Conservation (phyloP, 805 yeast genomes). For the Ogataea ramenticola region DNA sequence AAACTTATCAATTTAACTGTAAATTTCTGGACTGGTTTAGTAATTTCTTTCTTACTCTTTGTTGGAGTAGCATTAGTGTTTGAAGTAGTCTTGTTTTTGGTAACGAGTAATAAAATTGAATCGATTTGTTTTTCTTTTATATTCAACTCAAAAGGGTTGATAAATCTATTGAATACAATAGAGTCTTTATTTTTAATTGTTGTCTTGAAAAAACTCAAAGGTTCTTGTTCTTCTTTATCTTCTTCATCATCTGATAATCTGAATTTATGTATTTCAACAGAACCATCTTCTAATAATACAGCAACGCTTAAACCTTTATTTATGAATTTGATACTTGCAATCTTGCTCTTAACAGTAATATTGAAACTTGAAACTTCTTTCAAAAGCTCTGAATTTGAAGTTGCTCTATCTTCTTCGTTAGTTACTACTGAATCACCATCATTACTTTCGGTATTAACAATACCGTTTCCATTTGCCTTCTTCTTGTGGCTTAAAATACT, state of each 20-base stretch:
- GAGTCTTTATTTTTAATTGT: conserved; percentile 5
- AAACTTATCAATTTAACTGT: conserved; percentile 20
- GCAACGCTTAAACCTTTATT: conserved; percentile 21
- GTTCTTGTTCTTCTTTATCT: conserved; percentile 4
- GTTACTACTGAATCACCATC: conserved; percentile 12
- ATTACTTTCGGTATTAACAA: conserved; percentile 6
- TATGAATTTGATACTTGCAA: conserved; percentile 21
- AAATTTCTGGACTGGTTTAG: conserved; percentile 8
- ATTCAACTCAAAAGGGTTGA: conserved; percentile 18
- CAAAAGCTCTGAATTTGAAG: conserved; percentile 25
- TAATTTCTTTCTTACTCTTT: conserved; percentile 1
- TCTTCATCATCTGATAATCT: conserved; percentile 7
- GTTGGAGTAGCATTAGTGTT: background rate
- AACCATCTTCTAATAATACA: conserved; percentile 25
- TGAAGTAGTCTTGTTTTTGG: conserved; percentile 4
- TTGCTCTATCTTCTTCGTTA: conserved; percentile 22
- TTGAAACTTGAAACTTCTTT: conserved; percentile 25
- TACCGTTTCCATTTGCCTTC: background rate
- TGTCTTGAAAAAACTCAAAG: conserved; percentile 6
- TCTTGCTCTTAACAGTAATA: conserved; percentile 17
- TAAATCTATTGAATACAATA: conserved; percentile 18
- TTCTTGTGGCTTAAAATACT: conserved; percentile 8
- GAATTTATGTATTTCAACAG: conserved; percentile 17
- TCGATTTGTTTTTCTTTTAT: conserved; percentile 15
- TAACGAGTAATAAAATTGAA: conserved; percentile 15